A percentile compares a stretch with the other conserved stretches of the same genome.
Conservation (phyloP, 768 basidiomycete genomes). For the Boletus vinaceobasis region DNA sequence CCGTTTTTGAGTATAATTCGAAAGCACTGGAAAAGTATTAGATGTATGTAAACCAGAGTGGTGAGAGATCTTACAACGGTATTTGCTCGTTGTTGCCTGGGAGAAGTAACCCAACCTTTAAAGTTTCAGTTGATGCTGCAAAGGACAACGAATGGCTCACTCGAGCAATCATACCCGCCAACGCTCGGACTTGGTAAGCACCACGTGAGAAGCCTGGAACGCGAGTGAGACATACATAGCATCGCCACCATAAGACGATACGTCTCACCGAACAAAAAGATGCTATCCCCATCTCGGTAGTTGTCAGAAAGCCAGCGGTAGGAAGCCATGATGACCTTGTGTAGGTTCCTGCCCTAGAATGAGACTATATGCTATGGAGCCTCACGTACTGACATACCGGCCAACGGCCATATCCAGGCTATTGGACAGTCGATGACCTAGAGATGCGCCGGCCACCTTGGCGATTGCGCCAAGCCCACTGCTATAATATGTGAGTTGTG, state of each 20-base stretch:
- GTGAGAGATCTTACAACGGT: conserved; percentile 30
- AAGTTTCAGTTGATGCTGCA: neutral
- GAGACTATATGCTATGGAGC: neutral
- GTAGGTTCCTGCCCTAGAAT: conserved; percentile 32
- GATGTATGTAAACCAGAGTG: neutral
- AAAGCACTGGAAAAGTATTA: conserved; percentile 32
- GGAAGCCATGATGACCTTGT: conserved; percentile 32
- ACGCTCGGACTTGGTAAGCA: conserved; percentile 42
- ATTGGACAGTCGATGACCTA: conserved; percentile 21
- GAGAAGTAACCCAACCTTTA: conserved; percentile 40
- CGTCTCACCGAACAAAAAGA: conserved; percentile 40
- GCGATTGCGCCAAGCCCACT: conserved; percentile 40
- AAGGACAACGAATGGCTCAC: conserved; percentile 15
- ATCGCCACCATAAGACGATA: neutral
- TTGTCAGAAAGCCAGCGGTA: conserved; percentile 43
- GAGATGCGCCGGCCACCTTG: conserved; percentile 17
- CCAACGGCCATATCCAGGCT: conserved; percentile 37
- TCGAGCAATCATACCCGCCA: conserved; percentile 44
- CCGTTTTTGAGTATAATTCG: conserved; percentile 33
- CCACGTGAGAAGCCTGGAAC: conserved; percentile 45
- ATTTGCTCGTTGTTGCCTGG: conserved; percentile 42
- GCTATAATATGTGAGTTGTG: conserved; percentile 39
- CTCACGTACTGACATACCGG: conserved; percentile 22
- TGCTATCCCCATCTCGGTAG: conserved; percentile 36
- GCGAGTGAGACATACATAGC: neutral